Conservation (phyloP, 176 grass and related monocot species). For the Alopecurus myosuroides region DNA sequence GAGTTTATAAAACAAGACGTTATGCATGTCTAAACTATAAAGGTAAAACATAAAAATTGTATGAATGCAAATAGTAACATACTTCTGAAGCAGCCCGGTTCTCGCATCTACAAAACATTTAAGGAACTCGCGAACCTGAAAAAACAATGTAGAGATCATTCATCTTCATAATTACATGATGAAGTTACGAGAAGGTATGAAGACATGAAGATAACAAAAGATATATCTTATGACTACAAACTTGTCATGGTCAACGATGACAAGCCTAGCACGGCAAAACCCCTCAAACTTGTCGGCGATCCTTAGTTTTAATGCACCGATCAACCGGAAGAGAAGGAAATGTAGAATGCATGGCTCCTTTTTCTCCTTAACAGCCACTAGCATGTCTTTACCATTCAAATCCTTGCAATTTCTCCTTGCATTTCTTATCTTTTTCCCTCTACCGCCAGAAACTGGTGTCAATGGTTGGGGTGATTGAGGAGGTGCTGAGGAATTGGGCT, state of each 20-base stretch:
- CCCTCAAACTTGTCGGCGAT: background rate
- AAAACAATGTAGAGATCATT: slow-evolving; percentile 3
- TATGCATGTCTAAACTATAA: background rate
- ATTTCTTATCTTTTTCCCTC: slow-evolving; percentile 1
- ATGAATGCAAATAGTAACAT: slow-evolving; percentile 22
- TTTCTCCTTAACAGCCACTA: background rate
- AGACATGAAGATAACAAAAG: background rate
- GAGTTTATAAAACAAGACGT: no score
- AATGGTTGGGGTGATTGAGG: background rate
- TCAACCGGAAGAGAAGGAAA: slow-evolving; percentile 22
- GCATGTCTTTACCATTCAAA: background rate
- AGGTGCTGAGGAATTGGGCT: background rate
- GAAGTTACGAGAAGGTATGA: background rate
- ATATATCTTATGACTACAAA: background rate
- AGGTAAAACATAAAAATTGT: slow-evolving; percentile 4
- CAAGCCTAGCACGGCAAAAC: background rate
- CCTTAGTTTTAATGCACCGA: slow-evolving; percentile 13
- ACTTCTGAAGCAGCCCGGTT: slow-evolving; percentile 79
- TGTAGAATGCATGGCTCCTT: background rate
- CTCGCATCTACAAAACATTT: slow-evolving; percentile 73
- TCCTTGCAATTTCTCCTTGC: background rate
- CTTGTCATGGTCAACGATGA: background rate
- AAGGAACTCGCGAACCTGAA: slow-evolving; percentile 79
- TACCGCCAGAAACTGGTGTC: background rate
- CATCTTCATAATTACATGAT: background rate